Evolutionary conservation across 2,329 filamentous ascomycete species (phyloP), one percentile per base, ranked within the genome.

Genomic region (Sporothrix brunneoviolacea): DNA sequence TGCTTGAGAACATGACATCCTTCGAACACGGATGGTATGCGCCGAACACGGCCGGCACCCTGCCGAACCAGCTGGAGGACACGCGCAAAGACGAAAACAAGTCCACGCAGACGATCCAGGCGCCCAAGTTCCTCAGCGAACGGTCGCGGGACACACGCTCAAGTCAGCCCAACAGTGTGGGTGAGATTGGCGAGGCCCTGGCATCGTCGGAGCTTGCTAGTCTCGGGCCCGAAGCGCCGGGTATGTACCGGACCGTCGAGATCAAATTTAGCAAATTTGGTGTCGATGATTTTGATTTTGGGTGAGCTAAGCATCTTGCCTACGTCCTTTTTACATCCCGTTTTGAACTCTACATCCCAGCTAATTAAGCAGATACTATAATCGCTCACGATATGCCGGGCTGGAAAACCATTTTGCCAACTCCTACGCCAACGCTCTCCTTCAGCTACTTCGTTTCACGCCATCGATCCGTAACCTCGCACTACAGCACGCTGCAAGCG

Each of bases 201-300:
- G 79, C 80, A n/a, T 81, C 84, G 33, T 72, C 80, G 50, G 83
- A 86, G 49, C 72, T 91, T 4, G 84, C 87, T 55, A 84, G 85
- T 56, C 79, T 85, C 50, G 86, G 88, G 56, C 81, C 86, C 36
- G 90, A 95, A 51, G 86, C 93, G 4, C 86, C 91, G 19, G 79
- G 87, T 8, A 88, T 93, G 72, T 98, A 98, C 66, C 84, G 87
- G 57, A 91, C 90, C 60, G 87, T 96, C 10, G 91, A 97, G 66
- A 98, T 98, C 70, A 96, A 96, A 65, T 98, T 97, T 72, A 96
- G 91, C 74, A 94, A 90, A 64, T 98, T 96, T 66, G 93, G 93
- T 18, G 90, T 98, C n/a, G 91, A 97, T 61, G 94, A 98, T 66
- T 98, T 98, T 65, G 93, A 98, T 66, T 98, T 98, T 68, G 86